Evolutionary conservation across 1,139 yeast genomes (phyloP), one percentile per base, ranked within the genome.

Genomic region (Zygosaccharomyces sapae): DNA sequence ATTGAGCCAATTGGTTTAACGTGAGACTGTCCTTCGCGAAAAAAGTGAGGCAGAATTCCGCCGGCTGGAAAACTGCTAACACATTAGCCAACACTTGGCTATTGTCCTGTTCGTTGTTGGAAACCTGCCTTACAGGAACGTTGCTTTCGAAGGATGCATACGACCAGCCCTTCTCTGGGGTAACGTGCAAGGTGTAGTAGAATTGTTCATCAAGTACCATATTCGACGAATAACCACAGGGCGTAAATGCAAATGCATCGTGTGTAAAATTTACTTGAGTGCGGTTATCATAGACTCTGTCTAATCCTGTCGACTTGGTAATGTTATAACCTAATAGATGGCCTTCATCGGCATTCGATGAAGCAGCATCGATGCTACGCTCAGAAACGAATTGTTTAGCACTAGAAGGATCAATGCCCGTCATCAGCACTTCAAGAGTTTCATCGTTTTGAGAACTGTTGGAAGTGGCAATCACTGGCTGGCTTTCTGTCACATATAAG

Each of bases 71-170:
- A 39, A 86, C 76, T 9, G 67, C 61, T 55, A 89, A 72, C 3
- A 89, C 83, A 43, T 77, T 77, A 45, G 70, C 61, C 55, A 82
- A 66, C 4, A 86, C 81, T 16, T 75, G 75, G 29, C 72, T 61
- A 57, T 82, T 77, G 41, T 60, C 62, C 41, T 59, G 61, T 27
- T 50, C 41, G 18, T 51, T 42, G 18, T 41, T 18, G 42, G 74
- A 69, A 42, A 76, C 65, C 34, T 65, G 65, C 45, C 67, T 66
- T n/a, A 71, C 66, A 3, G 79, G 70, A 43, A 81, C 87, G 65
- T 87, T 92, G 13, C 96, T 82, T 66, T 92, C 97, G 68, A 90
- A 92, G 12, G 96, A 86, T 10, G 97, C 97, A 68, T 92, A 92
- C 2, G 96, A 87, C 88, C 95, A 92, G 27, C 92, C 95, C 16